Percentiles rank a stretch among this genome's conserved stretches.
Evolutionary conservation across 192 early-diverging fungal genomes (phyloP).

Genomic region (Entomortierella beljakovae): DNA sequence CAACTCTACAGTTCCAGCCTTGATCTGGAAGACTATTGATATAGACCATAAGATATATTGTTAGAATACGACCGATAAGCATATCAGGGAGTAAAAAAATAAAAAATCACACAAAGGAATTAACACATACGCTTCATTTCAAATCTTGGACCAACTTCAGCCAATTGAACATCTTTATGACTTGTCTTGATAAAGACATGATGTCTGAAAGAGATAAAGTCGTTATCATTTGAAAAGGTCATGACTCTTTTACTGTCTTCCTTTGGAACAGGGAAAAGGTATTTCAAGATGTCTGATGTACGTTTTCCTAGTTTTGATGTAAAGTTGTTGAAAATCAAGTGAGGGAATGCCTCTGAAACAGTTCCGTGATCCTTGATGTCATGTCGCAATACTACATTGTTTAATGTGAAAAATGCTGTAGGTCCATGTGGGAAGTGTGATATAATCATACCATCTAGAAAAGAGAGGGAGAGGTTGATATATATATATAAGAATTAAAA

Average conservation of each 20-base stretch:
- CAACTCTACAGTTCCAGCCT: constrained; percentile 94
- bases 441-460: constrained; percentile 90
- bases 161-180: constrained; percentile 91
- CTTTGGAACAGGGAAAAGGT: constrained; percentile 98
- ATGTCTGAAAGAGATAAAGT: constrained; percentile 98
- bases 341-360: constrained; percentile 97
- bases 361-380: constrained; percentile 97
- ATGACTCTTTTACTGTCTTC: constrained; percentile 95
- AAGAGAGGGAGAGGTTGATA: not conserved
- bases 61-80: no score
- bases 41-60: no score
- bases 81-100: not conserved
- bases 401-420: constrained; percentile 96
- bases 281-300: constrained; percentile 86
- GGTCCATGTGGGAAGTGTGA: constrained; percentile 98
- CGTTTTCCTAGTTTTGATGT: constrained; percentile 86
- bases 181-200: constrained; percentile 94
- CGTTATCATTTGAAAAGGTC: constrained; percentile 96
- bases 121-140: constrained; percentile 87
- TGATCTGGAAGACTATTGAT: constrained; percentile 90
- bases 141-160: constrained; percentile 98
- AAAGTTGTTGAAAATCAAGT: constrained; percentile 97
- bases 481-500: not conserved
- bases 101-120: not conserved
- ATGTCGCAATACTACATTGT: constrained; percentile 97